A percentile compares a stretch with the other conserved stretches of the same genome.
Conservation (phyloP, 1,139 yeast species). For the Taphrina deformans region DNA sequence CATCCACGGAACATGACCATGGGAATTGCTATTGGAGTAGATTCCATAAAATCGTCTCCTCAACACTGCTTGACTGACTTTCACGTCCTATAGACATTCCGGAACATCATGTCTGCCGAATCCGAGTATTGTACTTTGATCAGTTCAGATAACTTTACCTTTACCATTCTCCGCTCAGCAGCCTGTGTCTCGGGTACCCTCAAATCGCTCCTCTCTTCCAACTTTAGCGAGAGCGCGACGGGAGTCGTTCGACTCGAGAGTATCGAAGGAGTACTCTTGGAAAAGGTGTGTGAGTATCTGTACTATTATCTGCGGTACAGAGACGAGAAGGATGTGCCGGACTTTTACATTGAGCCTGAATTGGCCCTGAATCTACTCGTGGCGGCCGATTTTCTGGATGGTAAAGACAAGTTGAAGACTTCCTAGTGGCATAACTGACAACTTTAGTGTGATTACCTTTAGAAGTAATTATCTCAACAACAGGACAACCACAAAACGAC, state of each 20-base stretch:
- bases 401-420: conserved; percentile 42
- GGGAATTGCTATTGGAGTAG: neutral
- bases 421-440: neutral
- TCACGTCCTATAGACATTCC: neutral
- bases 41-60: too few relatives aligned
- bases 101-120: neutral
- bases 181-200: conserved; percentile 80
- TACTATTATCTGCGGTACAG: conserved; percentile 66
- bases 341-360: conserved; percentile 88
- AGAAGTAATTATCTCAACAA: neutral
- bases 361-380: conserved; percentile 86
- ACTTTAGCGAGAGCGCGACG: conserved; percentile 35
- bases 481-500: neutral
- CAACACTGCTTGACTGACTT: too few relatives aligned
- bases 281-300: conserved; percentile 81
- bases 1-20: neutral
- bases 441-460: neutral
- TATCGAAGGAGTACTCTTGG: conserved; percentile 50
- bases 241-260: conserved; percentile 36
- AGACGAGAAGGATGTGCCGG: conserved; percentile 63
- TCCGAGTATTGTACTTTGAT: conserved; percentile 61
- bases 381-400: conserved; percentile 85
- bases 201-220: conserved; percentile 56
- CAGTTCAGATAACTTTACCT: conserved; percentile 71
- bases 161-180: conserved; percentile 67